Evolutionary conservation across 2,329 filamentous ascomycete genomes (phyloP).

Genomic region (Fusarium duplospermum): DNA sequence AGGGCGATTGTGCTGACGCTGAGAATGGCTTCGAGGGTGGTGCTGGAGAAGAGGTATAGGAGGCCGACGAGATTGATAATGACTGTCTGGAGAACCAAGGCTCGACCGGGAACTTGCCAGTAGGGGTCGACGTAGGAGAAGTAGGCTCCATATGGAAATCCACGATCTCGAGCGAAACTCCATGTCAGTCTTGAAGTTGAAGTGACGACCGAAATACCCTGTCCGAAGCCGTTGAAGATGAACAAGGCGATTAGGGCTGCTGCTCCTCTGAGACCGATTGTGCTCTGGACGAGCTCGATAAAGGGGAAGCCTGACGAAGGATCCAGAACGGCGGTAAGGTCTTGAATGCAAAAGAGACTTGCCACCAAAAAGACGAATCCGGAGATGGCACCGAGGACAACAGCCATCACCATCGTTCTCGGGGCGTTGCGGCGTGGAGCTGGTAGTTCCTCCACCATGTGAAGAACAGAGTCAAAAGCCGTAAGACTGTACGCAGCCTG

Average conservation of each 20-base stretch:
- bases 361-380: slow-evolving; percentile 63
- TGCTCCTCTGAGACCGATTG: slow-evolving; percentile 50
- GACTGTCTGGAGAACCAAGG: slow-evolving; percentile 62
- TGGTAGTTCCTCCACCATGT: slow-evolving; percentile 69
- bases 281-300: slow-evolving; percentile 57
- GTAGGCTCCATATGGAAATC: slow-evolving; percentile 57
- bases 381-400: slow-evolving; percentile 58
- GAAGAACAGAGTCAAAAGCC: slow-evolving; percentile 68
- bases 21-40: slow-evolving; percentile 64
- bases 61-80: slow-evolving; percentile 59
- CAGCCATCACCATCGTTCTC: slow-evolving; percentile 62
- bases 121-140: slow-evolving; percentile 56
- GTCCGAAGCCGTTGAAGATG: slow-evolving; percentile 66
- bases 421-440: slow-evolving; percentile 62
- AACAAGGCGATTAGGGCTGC: slow-evolving; percentile 61
- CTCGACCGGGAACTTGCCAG: slow-evolving; percentile 65
- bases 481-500: slow-evolving; percentile 63
- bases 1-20: slow-evolving; percentile 67
- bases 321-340: slow-evolving; percentile 54
- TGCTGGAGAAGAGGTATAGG: slow-evolving; percentile 65
- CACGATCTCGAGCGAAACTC: slow-evolving; percentile 65
- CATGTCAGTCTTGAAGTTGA: slow-evolving; percentile 64
- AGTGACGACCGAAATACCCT: slow-evolving; percentile 63
- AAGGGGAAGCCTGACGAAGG: slow-evolving; percentile 58
- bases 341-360: slow-evolving; percentile 62